Evolutionary conservation across 805 yeast genomes (phyloP), one percentile per base, ranked within the genome.

Genomic region (Metschnikowia sp.): DNA sequence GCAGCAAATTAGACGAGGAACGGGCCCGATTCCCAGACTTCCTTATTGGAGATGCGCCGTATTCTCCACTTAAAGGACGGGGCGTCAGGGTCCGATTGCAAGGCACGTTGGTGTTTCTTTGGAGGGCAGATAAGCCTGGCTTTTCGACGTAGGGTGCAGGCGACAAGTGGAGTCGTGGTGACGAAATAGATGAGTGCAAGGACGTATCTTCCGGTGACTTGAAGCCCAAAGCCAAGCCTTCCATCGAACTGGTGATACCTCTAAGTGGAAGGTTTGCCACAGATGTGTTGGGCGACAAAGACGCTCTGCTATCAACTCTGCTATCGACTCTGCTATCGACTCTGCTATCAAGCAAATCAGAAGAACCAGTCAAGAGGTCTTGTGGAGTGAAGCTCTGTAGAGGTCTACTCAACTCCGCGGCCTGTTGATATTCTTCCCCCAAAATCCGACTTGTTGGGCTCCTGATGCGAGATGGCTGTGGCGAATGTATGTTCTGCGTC

Each of bases 91-190:
- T 36, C 55, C 19, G 48, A 29, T 45, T 52, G 30, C 19, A 38
- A 8, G 46, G 30, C 15, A 55, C 44, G 40, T 58, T 60, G 4
- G 65, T 56, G 57, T 81, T 83, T 54, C 82, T 71, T 57, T 82
- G 88, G 18, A 83, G 73, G 0, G 86, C 78, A 11, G 90, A 77
- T 59, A 83, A 65, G 18, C 84, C 85, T 1, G 79, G 75, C 48
- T 72, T 71, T 31, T 64, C 66, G 50, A 64, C 64, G 63, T 72
- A 53, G 2, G 74, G 74, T 1, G 75, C 75, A 2, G 86, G 82
- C 1, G 86, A 82, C 6, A 82, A 67, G 31, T 77, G 81, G 49
- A 84, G 65, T 57, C 83, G 69, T 12, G 86, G 86, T 1, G 85
- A 78, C 36, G 74, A 57, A 59, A 65, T 56, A 44, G 67, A 61